phyloP scores from a whole-genome alignment of 1,284 basidiomycete species.

The Cutaneotrichosporon dermatis region DNA sequence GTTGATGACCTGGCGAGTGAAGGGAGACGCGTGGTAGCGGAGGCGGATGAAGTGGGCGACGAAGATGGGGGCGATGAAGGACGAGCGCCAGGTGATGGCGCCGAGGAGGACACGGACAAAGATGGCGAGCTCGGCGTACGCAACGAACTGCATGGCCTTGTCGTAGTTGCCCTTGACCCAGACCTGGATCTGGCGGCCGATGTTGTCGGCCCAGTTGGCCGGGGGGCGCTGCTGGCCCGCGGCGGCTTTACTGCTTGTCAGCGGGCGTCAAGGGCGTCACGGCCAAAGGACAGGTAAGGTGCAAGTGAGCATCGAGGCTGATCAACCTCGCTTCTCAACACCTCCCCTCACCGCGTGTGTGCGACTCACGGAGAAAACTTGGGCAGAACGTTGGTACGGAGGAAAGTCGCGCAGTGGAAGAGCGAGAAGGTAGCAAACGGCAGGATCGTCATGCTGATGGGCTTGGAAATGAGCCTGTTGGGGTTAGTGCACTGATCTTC shows the following conservation, averaged over 20 bases:
- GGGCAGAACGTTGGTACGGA: slow-evolving; percentile 82
- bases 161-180: slow-evolving; percentile 96
- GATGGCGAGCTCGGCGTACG: slow-evolving; percentile 77
- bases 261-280: background rate
- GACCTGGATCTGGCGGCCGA: slow-evolving; percentile 64
- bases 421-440: slow-evolving; percentile 94
- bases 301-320: background rate
- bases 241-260: slow-evolving; percentile 42
- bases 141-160: slow-evolving; percentile 81
- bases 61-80: slow-evolving; percentile 73
- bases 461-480: slow-evolving; percentile 63
- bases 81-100: slow-evolving; percentile 65
- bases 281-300: too few species aligned
- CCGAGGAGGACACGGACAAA: slow-evolving; percentile 71
- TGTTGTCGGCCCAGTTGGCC: slow-evolving; percentile 28
- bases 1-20: slow-evolving; percentile 72
- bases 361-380: slow-evolving; percentile 62
- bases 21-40: slow-evolving; percentile 86
- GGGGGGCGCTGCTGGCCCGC: slow-evolving; percentile 38
- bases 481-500: background rate
- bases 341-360: too few species aligned
- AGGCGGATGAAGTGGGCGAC: slow-evolving; percentile 86
- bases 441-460: slow-evolving; percentile 70
- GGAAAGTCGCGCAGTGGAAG: slow-evolving; percentile 92
- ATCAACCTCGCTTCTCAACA: too few species aligned